phyloP scores from a whole-genome alignment of 73 alveolate genomes.

The Paramecium tetraurelia region DNA sequence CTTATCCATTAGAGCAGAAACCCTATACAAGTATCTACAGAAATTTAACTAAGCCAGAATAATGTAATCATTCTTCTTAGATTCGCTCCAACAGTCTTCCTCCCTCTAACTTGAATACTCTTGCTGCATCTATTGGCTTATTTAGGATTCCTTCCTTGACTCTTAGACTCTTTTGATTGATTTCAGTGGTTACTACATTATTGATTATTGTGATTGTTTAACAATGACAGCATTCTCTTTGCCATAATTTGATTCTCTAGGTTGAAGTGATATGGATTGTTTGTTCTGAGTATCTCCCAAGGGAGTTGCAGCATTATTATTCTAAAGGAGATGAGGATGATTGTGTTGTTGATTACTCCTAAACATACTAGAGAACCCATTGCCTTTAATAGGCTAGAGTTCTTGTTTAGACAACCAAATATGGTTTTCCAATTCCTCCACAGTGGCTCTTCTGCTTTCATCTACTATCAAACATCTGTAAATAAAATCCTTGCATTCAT shows the following conservation, averaged over 20 bases:
- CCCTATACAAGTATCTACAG: constrained; percentile 47
- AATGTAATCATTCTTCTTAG: constrained; percentile 45
- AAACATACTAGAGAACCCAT: constrained; percentile 15
- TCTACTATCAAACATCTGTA: constrained; percentile 50
- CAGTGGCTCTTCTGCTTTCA: constrained; percentile 56
- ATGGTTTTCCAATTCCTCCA: constrained; percentile 56
- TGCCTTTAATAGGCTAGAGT: background rate
- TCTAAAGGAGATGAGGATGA: background rate
- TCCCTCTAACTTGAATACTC: constrained; percentile 21
- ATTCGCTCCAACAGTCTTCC: background rate
- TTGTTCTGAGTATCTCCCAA: background rate
- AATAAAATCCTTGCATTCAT: constrained; percentile 59
- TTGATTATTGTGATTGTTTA: background rate
- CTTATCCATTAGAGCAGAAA: constrained; percentile 46
- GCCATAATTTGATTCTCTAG: constrained; percentile 2
- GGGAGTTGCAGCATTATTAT: background rate
- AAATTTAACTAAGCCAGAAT: constrained; percentile 55
- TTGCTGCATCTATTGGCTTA: background rate
- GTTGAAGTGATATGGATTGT: background rate
- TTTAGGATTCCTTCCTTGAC: constrained; percentile 8
- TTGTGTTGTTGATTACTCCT: background rate
- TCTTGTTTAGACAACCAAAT: background rate
- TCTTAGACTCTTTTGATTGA: constrained; percentile 7
- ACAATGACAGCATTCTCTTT: background rate
- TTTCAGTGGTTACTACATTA: background rate